These are phyloP conservation scores for Paecilomyces dactylethromorphus DNA, from an alignment of 2,329 filamentous ascomycete species.

Conservation along the genomic window DNA sequence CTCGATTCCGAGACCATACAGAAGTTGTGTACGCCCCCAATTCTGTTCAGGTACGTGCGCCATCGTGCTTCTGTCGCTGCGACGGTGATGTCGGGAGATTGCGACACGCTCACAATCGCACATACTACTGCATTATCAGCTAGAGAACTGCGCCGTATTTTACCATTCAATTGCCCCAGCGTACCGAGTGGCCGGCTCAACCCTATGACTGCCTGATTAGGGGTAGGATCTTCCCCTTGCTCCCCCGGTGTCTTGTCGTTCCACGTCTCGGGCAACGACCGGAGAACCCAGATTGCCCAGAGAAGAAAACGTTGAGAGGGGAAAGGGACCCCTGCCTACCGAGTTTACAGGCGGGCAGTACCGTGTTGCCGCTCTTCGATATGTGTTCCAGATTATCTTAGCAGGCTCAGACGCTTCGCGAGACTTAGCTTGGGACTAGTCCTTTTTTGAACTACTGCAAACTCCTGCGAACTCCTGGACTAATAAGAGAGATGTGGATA, in stretches of 20 bases:
- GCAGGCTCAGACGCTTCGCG: too few relatives aligned
- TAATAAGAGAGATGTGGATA: too few relatives aligned
- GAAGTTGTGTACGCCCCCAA: background rate
- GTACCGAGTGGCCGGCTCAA: background rate
- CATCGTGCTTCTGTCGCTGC: background rate
- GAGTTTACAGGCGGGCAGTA: background rate
- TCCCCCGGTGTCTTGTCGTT: background rate
- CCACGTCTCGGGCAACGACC: background rate
- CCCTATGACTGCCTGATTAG: background rate
- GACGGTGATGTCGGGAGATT: background rate
- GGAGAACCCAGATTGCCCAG: background rate
- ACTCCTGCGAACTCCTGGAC: too few relatives aligned
- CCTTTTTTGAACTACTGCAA: too few relatives aligned
- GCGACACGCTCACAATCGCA: background rate
- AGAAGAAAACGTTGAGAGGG: background rate
- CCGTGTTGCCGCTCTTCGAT: background rate
- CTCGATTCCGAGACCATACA: background rate
- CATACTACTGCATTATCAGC: background rate
- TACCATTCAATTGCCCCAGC: background rate
- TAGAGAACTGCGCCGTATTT: background rate
- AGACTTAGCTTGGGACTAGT: too few relatives aligned
- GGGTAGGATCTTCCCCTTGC: background rate
- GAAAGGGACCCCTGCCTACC: background rate
- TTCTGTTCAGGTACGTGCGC: background rate
- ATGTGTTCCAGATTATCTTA: background rate